A percentile compares a stretch with the other conserved stretches of the same genome.
phyloP scores from a whole-genome alignment of 2,329 filamentous ascomycete species.

The Cladosporium sp. region DNA sequence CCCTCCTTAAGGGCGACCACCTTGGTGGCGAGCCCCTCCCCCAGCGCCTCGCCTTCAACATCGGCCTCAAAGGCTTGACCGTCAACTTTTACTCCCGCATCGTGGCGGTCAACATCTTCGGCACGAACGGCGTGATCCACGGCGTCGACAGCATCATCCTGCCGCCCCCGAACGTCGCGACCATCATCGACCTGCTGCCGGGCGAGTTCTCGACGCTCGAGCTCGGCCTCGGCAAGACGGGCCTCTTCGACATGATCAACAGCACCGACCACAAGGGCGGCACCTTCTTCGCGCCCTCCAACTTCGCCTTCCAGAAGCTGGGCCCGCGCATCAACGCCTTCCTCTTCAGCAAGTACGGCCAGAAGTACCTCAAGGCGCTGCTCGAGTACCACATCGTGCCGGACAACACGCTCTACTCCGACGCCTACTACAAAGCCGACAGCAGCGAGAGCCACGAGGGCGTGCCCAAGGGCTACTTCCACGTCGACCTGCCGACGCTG shows the following conservation, averaged over 20 bases:
- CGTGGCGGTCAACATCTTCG: slow-evolving; percentile 62
- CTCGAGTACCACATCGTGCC: slow-evolving; percentile 72
- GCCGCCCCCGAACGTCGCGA: slow-evolving; percentile 61
- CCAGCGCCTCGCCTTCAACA: slow-evolving; percentile 66
- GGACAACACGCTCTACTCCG: slow-evolving; percentile 73
- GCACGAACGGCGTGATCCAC: slow-evolving; percentile 76
- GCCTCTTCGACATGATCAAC: slow-evolving; percentile 56
- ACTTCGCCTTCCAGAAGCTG: slow-evolving; percentile 71
- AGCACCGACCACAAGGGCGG: slow-evolving; percentile 54
- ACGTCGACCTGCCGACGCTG: slow-evolving; percentile 67
- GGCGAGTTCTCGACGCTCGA: slow-evolving; percentile 71
- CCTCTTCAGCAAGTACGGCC: slow-evolving; percentile 70
- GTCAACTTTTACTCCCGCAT: slow-evolving; percentile 74
- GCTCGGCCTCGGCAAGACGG: slow-evolving; percentile 67
- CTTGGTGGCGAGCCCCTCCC: slow-evolving; percentile 54
- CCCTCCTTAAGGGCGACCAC: slow-evolving; percentile 51
- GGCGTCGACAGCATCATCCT: slow-evolving; percentile 68
- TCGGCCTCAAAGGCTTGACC: slow-evolving; percentile 57
- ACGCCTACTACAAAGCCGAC: slow-evolving; percentile 61
- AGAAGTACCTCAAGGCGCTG: slow-evolving; percentile 69
- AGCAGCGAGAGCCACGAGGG: slow-evolving; percentile 23
- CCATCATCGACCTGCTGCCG: slow-evolving; percentile 61
- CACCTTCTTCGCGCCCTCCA: slow-evolving; percentile 76
- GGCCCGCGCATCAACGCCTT: slow-evolving; percentile 71
- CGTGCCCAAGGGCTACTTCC: slow-evolving; percentile 48